Evolutionary conservation across 495 filamentous ascomycete genomes (phyloP).

Genomic region (Talaromyces ruber): DNA sequence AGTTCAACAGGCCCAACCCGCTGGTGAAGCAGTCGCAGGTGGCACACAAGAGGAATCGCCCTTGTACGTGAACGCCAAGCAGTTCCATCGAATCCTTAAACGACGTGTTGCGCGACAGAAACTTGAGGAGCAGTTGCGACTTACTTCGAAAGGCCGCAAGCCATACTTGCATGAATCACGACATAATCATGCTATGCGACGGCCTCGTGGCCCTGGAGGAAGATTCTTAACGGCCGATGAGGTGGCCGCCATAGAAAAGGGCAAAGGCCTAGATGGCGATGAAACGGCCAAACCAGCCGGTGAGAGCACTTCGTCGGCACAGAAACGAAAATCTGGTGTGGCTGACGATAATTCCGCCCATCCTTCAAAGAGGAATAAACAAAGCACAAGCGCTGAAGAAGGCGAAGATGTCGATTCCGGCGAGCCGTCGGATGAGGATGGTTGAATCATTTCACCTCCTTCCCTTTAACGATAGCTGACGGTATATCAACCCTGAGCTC

Average conservation of each 20-base stretch:
- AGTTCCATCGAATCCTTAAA: constrained; percentile 96
- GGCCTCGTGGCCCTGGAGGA: constrained; percentile 91
- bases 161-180: constrained; percentile 98
- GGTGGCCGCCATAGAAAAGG: constrained; percentile 78
- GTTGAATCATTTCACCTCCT: constrained; percentile 17
- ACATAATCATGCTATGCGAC: constrained; percentile 97
- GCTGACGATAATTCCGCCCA: constrained; percentile 30
- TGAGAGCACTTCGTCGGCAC: constrained; percentile 20
- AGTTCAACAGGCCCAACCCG: constrained; percentile 61
- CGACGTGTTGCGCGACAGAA: constrained; percentile 86
- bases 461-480: background rate
- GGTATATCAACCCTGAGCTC: background rate
- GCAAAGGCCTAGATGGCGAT: constrained; percentile 29
- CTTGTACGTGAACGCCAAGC: constrained; percentile 96
- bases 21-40: constrained; percentile 71
- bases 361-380: constrained; percentile 41
- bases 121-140: constrained; percentile 79
- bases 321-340: constrained; percentile 45
- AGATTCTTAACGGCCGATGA: constrained; percentile 98
- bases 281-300: constrained; percentile 14
- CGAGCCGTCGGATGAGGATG: constrained; percentile 39
- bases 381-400: constrained; percentile 35
- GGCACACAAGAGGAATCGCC: constrained; percentile 77
- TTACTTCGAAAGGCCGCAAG: constrained; percentile 92
- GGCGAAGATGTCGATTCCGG: constrained; percentile 42